Evolutionary conservation across 352 stramenopile genomes (phyloP), one percentile per base, ranked within the genome.

Genomic region (Achlya hypogyna): DNA sequence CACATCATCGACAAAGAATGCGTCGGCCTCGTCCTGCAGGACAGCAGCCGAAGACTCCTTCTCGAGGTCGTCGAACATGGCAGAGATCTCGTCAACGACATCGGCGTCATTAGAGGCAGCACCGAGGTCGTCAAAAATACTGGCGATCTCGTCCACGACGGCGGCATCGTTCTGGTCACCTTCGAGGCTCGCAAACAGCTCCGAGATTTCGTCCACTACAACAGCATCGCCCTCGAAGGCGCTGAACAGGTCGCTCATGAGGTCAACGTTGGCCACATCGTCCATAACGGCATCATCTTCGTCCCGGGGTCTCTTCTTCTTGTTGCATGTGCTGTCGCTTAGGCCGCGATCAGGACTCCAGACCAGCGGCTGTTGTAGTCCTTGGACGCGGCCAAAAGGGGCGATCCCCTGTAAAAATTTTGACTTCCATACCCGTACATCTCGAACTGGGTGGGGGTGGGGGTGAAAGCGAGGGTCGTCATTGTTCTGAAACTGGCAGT

Each of bases 401-500:
- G 52, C 52, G 35, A 28, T 42, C 18, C 22, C 31, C 52, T 28
- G 29, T 27, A 60, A 60, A 60, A 60, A 60, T 60, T 60, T 35
- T 18, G 52, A 27, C 22, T 23, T 32, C 25, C 52, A 60, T 25
- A 22, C 25, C 10, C 20, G 35, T n/a, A 31, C 35, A 52, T 52
- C 18, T 40, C 38, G 38, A 10, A n/a, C 12, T 45, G 38, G 38
- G 38, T 10, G 6, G 38, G 38, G 38, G 14, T 38, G 31, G 22
- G 8, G 35, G 23, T 49, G 29, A 38, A 28, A 51, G 47, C 35
- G 22, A 16, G 54, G 54, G 54, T 64, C 54, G 23, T 64, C 54
- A 51, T 64, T 64, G 54, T 64, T 38, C 47, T 64, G 54, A 64
- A 64, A 64, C 47, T 64, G 35, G 28, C 32, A 35, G 47, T 51